These are phyloP conservation scores for Xylaria scruposa DNA, from an alignment of 495 filamentous ascomycete genomes.

Conservation along the genomic window DNA sequence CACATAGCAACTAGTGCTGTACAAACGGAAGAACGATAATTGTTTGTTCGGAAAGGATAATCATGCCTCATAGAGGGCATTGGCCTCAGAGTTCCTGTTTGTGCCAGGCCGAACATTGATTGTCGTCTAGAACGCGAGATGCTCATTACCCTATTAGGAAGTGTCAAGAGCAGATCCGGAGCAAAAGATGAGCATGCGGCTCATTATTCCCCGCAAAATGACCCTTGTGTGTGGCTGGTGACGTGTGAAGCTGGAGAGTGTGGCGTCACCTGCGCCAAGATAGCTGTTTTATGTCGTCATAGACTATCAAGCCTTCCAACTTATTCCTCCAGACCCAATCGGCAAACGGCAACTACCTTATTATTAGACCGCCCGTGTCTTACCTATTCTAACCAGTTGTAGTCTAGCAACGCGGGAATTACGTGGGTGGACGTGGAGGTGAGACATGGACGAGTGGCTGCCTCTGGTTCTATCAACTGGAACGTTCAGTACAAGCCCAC, in stretches of 20 bases:
- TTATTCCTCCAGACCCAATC: background rate
- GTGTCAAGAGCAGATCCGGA: constrained; percentile 7
- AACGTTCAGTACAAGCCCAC: background rate
- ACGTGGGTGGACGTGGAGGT: background rate
- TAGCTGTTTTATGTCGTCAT: constrained; percentile 35
- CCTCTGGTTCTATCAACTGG: background rate
- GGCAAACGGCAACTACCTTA: background rate
- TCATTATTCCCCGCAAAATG: constrained; percentile 6
- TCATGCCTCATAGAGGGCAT: background rate
- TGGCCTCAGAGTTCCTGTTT: background rate
- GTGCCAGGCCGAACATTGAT: background rate
- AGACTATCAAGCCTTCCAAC: constrained; percentile 29
- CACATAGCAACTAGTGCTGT: background rate
- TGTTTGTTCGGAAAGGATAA: background rate
- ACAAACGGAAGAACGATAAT: background rate
- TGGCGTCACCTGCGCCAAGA: constrained; percentile 31
- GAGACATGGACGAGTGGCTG: background rate
- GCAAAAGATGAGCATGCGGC: constrained; percentile 20
- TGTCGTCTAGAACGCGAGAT: background rate
- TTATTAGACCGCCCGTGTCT: background rate
- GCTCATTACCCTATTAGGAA: constrained; percentile 10
- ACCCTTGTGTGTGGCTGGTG: constrained; percentile 32
- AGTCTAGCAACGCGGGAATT: background rate
- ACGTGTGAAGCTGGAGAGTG: constrained; percentile 17
- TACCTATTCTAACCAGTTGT: background rate